Percentiles rank a stretch among this genome's conserved stretches.
Evolutionary conservation across 306 rosid species (phyloP).

Genomic region (Astragalus glycyphyllos): DNA sequence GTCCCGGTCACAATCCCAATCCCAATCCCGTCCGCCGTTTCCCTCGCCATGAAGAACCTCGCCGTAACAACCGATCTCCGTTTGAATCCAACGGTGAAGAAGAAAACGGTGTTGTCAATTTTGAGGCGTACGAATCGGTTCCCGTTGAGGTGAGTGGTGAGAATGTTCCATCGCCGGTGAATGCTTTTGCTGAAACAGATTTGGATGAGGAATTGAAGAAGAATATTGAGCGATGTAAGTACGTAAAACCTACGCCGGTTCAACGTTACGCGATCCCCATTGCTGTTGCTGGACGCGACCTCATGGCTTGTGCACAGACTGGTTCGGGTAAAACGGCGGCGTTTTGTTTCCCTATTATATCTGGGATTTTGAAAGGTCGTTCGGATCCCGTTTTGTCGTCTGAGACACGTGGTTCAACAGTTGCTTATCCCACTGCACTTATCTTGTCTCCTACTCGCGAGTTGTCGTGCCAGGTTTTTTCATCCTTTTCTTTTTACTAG

Average conservation of each 20-base stretch:
- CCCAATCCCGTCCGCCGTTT: background rate
- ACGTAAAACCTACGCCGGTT: slow-evolving; percentile 85
- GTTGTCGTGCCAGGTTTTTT: slow-evolving; percentile 70
- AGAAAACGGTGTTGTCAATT: slow-evolving; percentile 48
- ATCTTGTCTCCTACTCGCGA: slow-evolving; percentile 83
- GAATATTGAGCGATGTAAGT: slow-evolving; percentile 73
- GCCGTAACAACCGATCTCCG: slow-evolving; percentile 9
- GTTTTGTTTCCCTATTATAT: slow-evolving; percentile 77
- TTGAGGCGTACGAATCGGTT: slow-evolving; percentile 79
- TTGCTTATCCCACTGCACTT: slow-evolving; percentile 73
- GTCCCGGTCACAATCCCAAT: background rate
- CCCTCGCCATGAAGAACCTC: background rate
- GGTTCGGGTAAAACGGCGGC: slow-evolving; percentile 92
- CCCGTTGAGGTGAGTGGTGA: slow-evolving; percentile 80
- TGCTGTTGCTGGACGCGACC: slow-evolving; percentile 65
- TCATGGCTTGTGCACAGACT: slow-evolving; percentile 87
- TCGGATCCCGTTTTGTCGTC: background rate
- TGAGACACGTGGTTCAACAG: slow-evolving; percentile 13
- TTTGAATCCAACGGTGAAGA: slow-evolving; percentile 17
- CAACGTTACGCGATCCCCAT: slow-evolving; percentile 87
- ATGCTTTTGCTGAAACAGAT: slow-evolving; percentile 62
- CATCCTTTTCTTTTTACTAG: background rate
- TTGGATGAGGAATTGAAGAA: slow-evolving; percentile 58
- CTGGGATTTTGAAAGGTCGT: slow-evolving; percentile 63
- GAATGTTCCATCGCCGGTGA: slow-evolving; percentile 65